phyloP scores from a whole-genome alignment of 2,329 filamentous ascomycete genomes.

The Aotearoamyces nothofagi region DNA sequence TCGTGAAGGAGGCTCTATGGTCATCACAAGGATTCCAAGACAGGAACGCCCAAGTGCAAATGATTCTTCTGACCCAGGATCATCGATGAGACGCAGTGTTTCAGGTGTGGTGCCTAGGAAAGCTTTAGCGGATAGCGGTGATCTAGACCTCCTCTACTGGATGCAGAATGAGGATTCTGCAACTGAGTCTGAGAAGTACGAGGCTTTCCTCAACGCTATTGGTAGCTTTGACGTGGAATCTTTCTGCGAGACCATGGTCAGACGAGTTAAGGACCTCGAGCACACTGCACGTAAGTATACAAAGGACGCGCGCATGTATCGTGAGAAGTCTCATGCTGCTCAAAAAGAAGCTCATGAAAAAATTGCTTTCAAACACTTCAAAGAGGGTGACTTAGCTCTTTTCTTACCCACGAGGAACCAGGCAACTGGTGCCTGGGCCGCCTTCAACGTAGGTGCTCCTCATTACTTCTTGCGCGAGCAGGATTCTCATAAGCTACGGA shows the following conservation, averaged over 20 bases:
- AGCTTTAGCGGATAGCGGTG: slow-evolving; percentile 41
- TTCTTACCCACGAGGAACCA: slow-evolving; percentile 94
- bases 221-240: slow-evolving; percentile 70
- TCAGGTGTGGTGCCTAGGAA: slow-evolving; percentile 38
- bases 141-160: slow-evolving; percentile 71
- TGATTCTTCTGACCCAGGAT: slow-evolving; percentile 40
- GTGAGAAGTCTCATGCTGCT: slow-evolving; percentile 68
- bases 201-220: slow-evolving; percentile 57
- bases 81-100: slow-evolving; percentile 31
- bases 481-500: slow-evolving; percentile 69
- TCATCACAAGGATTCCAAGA: slow-evolving; percentile 55
- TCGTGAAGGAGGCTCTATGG: slow-evolving; percentile 56
- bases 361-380: slow-evolving; percentile 91
- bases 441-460: slow-evolving; percentile 93
- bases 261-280: slow-evolving; percentile 85
- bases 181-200: slow-evolving; percentile 58
- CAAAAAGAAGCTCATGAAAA: slow-evolving; percentile 87
- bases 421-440: slow-evolving; percentile 88
- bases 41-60: slow-evolving; percentile 44
- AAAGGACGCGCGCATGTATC: slow-evolving; percentile 71
- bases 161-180: slow-evolving; percentile 51
- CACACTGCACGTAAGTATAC: slow-evolving; percentile 87
- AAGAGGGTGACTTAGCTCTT: slow-evolving; percentile 85
- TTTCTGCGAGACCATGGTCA: slow-evolving; percentile 74
- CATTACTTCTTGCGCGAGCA: slow-evolving; percentile 95